Conservation (phyloP, 2,329 filamentous ascomycete genomes). For the Colletotrichum navitas region DNA sequence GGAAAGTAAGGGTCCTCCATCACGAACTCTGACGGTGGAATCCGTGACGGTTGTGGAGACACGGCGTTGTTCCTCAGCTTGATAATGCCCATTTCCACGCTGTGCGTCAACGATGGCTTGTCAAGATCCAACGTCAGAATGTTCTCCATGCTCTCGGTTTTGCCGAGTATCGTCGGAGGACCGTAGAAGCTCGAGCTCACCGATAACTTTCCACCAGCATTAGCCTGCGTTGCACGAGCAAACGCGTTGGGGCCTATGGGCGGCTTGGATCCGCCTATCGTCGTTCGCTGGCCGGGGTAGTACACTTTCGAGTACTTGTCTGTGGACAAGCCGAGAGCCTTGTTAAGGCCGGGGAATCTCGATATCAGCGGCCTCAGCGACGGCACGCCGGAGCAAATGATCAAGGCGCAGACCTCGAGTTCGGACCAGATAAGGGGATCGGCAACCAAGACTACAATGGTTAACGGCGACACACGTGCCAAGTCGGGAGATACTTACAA, state of each 20-base stretch:
- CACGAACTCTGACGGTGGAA: constrained; percentile 18
- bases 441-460: constrained; percentile 44
- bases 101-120: constrained; percentile 30
- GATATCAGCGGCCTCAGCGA: constrained; percentile 49
- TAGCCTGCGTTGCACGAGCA: constrained; percentile 18
- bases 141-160: constrained; percentile 37
- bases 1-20: constrained; percentile 38
- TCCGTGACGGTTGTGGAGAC: background rate
- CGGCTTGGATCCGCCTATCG: constrained; percentile 34
- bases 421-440: constrained; percentile 50
- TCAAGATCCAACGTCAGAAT: constrained; percentile 29
- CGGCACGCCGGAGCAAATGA: constrained; percentile 51
- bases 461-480: background rate
- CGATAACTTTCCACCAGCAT: constrained; percentile 19
- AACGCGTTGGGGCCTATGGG: constrained; percentile 30
- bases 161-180: constrained; percentile 17
- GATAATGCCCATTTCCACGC: constrained; percentile 40
- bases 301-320: constrained; percentile 35
- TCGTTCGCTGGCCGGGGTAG: constrained; percentile 35
- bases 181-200: constrained; percentile 30
- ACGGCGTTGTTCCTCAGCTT: constrained; percentile 28
- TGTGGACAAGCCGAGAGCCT: constrained; percentile 47
- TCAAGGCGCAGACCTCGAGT: constrained; percentile 49
- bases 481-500: constrained; percentile 42
- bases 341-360: constrained; percentile 48